Percentiles rank a stretch among this genome's conserved stretches.
Conservation (phyloP, 2,329 filamentous ascomycete species). For the Neoscytalidium dimidiatum region DNA sequence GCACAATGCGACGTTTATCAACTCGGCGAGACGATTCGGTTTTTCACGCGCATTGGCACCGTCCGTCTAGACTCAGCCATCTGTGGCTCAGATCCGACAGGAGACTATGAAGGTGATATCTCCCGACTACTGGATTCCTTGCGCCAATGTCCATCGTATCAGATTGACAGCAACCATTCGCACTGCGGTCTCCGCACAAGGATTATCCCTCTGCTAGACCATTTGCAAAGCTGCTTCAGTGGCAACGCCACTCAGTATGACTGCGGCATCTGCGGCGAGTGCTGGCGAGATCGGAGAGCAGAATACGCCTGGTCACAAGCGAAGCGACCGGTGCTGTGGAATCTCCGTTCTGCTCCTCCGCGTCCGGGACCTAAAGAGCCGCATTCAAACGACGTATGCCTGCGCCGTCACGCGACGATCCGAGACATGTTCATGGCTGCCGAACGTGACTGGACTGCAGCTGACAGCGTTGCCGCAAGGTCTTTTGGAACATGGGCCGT, state of each 20-base stretch:
- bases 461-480: background rate
- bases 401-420: background rate
- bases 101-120: conserved; percentile 62
- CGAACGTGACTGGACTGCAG: conserved; percentile 33
- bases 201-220: conserved; percentile 66
- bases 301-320: conserved; percentile 47
- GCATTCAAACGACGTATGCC: background rate
- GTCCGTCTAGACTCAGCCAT: conserved; percentile 56
- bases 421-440: conserved; percentile 44
- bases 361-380: background rate
- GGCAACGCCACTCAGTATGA: conserved; percentile 27
- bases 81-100: conserved; percentile 43
- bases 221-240: conserved; percentile 53
- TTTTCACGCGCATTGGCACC: conserved; percentile 64
- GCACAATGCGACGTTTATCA: conserved; percentile 75
- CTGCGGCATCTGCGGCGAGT: conserved; percentile 48
- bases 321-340: conserved; percentile 50
- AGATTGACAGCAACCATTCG: conserved; percentile 71
- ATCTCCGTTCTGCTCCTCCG: conserved; percentile 10
- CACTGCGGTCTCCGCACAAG: conserved; percentile 72
- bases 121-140: conserved; percentile 61
- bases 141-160: conserved; percentile 69
- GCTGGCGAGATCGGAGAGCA: conserved; percentile 42
- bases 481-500: background rate
- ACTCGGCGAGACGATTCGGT: conserved; percentile 74